Base-by-base conservation (phyloP, 2,329 filamentous ascomycete genomes). In the Penicillium sp. region DNA sequence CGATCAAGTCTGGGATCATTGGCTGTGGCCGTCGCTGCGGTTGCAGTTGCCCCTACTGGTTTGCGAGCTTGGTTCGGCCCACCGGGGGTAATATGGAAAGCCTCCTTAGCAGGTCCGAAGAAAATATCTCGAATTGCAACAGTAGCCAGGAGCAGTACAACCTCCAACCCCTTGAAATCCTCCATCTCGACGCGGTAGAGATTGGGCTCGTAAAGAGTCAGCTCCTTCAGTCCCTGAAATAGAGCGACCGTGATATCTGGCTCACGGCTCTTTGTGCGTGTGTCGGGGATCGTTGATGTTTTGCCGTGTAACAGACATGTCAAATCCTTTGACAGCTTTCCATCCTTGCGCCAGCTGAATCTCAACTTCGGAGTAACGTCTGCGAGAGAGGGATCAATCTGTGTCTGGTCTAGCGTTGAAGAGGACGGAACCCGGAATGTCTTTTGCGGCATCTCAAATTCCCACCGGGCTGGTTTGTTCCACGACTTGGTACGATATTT, bases 221-320 rank as follows among this genome's bases (percentile, higher is more conserved):
- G 70, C 59, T 90, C 87, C 58, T 81, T 84, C 24, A 84, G 75
- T 17, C 79, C 78, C 57, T 85, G 83, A 75, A 90, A 95, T 60
- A 97, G 79, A 2, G 88, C 89, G n/a, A 97, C 78, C 0, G 89
- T 90, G 59, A 97, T 97, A 69, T 97, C 93, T 0, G 93, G 91
- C 66, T 98, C 93, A 65, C 87, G 91, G 72, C 77, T 86, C 74
- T 87, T 82, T 57, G 76, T 87, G 69, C 84, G 87, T 21, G 80
- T 81, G 28, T 80, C 80, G 12, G 72, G 63, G 3, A 73, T 65
- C 44, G 79, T 77, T 0, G 85, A 80, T 12, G 81, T 85, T 65
- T 83, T 87, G 15, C 91, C 90, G 0, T 84, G 86, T 72, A 95
- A 77, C 68, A 85, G 89, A 69, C 90, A 96, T 2, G 87, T 88